phyloP scores from a whole-genome alignment of 2,329 filamentous ascomycete genomes.

The Pseudogymnoascus sp. region DNA sequence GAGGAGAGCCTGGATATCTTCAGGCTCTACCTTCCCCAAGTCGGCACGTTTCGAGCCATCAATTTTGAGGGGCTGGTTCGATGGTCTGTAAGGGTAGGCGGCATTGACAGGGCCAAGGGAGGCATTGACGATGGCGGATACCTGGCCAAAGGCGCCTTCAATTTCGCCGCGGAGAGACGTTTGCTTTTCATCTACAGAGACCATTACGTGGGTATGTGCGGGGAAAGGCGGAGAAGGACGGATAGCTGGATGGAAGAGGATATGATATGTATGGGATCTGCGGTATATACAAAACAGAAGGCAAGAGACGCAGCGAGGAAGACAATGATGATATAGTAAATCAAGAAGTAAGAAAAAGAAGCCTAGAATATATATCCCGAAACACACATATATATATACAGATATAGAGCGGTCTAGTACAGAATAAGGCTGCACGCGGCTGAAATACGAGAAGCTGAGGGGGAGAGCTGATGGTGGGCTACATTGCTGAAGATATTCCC shows the following conservation, averaged over 20 bases:
- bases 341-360: background rate
- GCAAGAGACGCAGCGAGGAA: background rate
- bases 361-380: background rate
- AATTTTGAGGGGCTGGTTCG: constrained; percentile 25
- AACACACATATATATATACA: background rate
- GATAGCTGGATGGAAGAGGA: background rate
- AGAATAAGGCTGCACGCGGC: background rate
- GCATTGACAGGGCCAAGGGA: constrained; percentile 32
- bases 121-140: constrained; percentile 32
- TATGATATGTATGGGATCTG: constrained; percentile 1
- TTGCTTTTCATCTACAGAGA: background rate
- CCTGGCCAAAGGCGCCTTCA: constrained; percentile 29
- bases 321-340: background rate
- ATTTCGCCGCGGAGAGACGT: constrained; percentile 24
- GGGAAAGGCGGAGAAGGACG: background rate
- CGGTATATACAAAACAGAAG: background rate
- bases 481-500: background rate
- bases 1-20: constrained; percentile 48
- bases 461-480: background rate
- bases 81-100: constrained; percentile 29
- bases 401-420: background rate
- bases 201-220: background rate
- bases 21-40: constrained; percentile 37
- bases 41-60: constrained; percentile 24
- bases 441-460: background rate